Conservation (phyloP, 2,329 filamentous ascomycete species). For the Trichothecium roseum region DNA sequence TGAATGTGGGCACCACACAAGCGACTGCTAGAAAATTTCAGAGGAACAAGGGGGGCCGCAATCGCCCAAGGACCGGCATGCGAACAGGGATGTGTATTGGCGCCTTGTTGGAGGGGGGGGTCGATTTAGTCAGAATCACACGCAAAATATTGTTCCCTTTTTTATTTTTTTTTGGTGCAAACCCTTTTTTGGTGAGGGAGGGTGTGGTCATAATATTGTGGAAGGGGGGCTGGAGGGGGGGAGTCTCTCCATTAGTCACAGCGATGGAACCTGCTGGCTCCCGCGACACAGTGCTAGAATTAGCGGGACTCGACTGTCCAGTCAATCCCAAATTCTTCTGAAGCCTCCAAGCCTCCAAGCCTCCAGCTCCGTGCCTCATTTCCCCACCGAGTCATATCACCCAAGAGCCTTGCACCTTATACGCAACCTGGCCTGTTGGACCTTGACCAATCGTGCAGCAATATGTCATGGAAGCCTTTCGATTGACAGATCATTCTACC, state of each 20-base stretch:
- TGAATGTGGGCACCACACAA: no score
- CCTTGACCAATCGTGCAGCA: no score
- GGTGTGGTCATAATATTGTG: conserved; percentile 2
- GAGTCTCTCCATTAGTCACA: no score
- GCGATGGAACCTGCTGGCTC: conserved; percentile 9
- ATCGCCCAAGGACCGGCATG: conserved; percentile 12
- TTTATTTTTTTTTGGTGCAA: no score
- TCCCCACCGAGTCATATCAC: no score
- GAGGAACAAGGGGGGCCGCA: conserved; percentile 6
- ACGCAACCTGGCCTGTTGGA: no score
- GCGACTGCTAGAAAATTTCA: no score
- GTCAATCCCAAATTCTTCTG: not conserved
- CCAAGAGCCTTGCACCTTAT: no score
- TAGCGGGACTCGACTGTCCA: conserved; percentile 3
- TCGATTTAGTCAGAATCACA: not conserved
- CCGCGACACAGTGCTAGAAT: conserved; percentile 10
- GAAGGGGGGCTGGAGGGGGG: conserved; percentile 10
- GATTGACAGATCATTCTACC: no score
- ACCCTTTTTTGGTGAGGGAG: not conserved
- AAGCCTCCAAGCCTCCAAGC: not conserved
- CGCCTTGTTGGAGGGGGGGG: not conserved
- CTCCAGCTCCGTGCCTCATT: no score
- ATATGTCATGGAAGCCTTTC: no score
- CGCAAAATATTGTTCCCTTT: no score
- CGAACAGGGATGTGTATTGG: conserved; percentile 8